A percentile compares a stretch with the other conserved stretches of the same genome.
These are phyloP conservation scores for Triticum monococcum DNA, from an alignment of 176 grass and related monocot species.

Conservation along the genomic window DNA sequence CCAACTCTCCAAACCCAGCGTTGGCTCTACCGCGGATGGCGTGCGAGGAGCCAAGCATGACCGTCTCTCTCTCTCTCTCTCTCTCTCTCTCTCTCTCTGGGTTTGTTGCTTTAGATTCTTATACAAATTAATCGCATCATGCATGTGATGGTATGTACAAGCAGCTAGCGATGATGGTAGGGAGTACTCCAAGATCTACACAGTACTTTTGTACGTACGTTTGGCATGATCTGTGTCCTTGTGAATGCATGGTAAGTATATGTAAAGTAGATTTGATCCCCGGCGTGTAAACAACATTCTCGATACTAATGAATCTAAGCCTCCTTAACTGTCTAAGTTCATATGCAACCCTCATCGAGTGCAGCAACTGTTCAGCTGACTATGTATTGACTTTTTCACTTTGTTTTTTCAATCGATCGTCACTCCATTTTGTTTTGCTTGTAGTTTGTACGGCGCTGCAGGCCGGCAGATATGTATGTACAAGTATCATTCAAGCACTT, in stretches of 20 bases:
- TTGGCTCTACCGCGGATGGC: slow-evolving; percentile 91
- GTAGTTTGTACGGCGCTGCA: neutral
- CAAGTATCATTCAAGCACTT: neutral
- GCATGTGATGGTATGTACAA: neutral
- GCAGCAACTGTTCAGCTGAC: neutral
- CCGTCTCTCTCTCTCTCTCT: slow-evolving; percentile 33
- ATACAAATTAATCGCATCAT: neutral
- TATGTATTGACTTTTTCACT: neutral
- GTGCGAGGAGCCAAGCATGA: slow-evolving; percentile 99
- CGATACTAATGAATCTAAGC: neutral
- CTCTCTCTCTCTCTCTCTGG: slow-evolving; percentile 23
- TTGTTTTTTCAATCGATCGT: neutral
- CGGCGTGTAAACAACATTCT: neutral
- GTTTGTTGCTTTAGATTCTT: neutral
- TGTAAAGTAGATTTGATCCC: neutral
- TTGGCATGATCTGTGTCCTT: neutral
- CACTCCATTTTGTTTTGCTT: neutral
- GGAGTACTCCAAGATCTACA: neutral
- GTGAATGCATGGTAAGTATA: neutral
- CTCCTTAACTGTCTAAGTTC: neutral
- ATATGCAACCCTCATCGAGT: neutral
- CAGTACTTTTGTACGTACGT: neutral
- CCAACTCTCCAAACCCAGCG: slow-evolving; percentile 35
- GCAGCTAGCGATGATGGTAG: neutral
- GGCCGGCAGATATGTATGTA: neutral